Base-by-base conservation (phyloP, 1,284 basidiomycete genomes). In the Pyrrhoderma lamaoense region DNA sequence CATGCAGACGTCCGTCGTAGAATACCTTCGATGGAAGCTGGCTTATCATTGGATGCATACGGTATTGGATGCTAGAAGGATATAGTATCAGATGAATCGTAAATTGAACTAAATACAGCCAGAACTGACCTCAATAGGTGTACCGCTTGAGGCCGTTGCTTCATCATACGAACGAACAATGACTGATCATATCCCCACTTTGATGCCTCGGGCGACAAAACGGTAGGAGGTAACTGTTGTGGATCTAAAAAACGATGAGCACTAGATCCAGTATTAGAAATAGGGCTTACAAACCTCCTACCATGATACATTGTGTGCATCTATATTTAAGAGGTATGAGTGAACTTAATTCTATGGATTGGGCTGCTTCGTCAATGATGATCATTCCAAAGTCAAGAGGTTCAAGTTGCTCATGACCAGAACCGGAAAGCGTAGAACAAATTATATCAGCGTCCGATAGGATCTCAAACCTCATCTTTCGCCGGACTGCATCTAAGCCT, bases 41-140 rank as follows among this genome's bases (percentile, higher is more conserved):
- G 58, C 92, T 95, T 64, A 99, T 99, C 54, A 89, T 83, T 1
- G 96, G 95, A 66, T 99, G 94, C 96, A 99, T 99, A 64, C 96
- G 95, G 65, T 99, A 99, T 70, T 99, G 96, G 44, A 99, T 99
- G 59, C 90, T 93, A 55, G 36, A 56, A 42, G 52, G 47, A 42
- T 55, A 59, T 16, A 60, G 23, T 16, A 8, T n/a, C 40, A 47
- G 18, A 2, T n/a, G 8, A 22, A 5, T n/a, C 8, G n/a, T n/a
- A n/a, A n/a, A 18, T 40, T 40, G 23, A 8, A 18, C 35, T 42
- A 25, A 46, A n/a, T 7, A 43, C 7, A 31, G 27, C 5, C 5
- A 16, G 35, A 8, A 56, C 73, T 57, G 60, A 89, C 92, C 89
- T 95, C 39, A 99, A 73, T 3, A 99, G 74, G 67, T 99, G 90